Conservation (phyloP, 139 green algal species). For the Mesotaenium endlicherianum region DNA sequence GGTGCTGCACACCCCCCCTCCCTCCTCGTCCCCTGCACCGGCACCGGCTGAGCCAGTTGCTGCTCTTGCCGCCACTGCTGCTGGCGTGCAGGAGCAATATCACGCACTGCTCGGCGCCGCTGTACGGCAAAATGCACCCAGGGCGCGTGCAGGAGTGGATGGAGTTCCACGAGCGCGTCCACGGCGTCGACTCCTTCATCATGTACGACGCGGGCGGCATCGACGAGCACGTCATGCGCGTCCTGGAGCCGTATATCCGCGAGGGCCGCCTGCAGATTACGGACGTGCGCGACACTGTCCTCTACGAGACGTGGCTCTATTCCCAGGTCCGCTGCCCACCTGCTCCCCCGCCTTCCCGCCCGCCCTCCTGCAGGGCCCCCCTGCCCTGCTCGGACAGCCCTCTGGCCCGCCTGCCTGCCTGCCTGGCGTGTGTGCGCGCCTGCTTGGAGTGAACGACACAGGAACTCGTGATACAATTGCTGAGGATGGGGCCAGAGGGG, state of each 20-base stretch:
- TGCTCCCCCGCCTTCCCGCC: too few relatives aligned
- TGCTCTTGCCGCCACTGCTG: too few relatives aligned
- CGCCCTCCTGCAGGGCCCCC: too few relatives aligned
- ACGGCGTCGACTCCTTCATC: conserved; percentile 6
- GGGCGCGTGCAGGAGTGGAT: conserved; percentile 20
- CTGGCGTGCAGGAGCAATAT: conserved; percentile 17
- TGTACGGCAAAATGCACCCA: not conserved
- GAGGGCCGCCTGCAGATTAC: not conserved
- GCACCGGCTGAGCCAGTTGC: too few relatives aligned
- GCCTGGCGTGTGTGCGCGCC: too few relatives aligned
- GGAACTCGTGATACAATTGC: too few relatives aligned
- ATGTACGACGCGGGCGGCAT: conserved; percentile 21
- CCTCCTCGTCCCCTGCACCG: too few relatives aligned
- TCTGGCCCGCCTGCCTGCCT: too few relatives aligned
- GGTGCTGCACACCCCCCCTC: too few relatives aligned
- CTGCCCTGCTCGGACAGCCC: too few relatives aligned
- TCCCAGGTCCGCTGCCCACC: not conserved
- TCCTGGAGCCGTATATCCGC: not conserved
- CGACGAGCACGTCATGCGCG: not conserved
- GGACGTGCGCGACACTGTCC: not conserved
- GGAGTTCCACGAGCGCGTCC: conserved; percentile 13
- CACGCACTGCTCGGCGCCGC: conserved; percentile 24
- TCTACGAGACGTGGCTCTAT: conserved; percentile 4
- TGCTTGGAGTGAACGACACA: too few relatives aligned
- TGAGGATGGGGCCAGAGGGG: too few relatives aligned